phyloP scores from a whole-genome alignment of 257 asterid species.

The Prunella vulgaris region DNA sequence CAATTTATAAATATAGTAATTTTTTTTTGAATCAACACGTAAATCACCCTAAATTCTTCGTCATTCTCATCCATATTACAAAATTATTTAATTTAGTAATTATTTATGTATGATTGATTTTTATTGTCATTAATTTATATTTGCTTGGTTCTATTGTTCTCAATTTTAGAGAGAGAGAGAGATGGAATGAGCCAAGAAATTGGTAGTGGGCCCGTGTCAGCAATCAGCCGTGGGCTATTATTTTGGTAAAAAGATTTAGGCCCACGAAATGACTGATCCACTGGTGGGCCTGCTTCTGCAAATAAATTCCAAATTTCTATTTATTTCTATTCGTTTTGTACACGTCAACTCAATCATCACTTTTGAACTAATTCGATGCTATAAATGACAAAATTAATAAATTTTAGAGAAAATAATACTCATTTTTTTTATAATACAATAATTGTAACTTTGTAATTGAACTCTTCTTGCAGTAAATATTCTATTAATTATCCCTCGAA shows the following conservation, averaged over 20 bases:
- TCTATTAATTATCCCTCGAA: neutral
- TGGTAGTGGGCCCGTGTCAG: neutral
- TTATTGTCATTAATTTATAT: neutral
- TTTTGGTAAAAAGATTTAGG: neutral
- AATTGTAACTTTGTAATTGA: neutral
- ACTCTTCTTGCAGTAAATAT: neutral
- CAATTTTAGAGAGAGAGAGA: neutral
- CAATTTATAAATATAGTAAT: too few relatives aligned
- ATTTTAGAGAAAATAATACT: neutral
- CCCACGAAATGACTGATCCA: constrained; percentile 19
- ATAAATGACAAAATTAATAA: neutral
- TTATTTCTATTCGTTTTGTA: neutral
- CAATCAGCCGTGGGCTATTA: neutral
- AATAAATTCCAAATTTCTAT: neutral
- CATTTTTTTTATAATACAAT: neutral
- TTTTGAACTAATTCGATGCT: neutral
- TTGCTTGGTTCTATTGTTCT: neutral
- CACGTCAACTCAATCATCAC: constrained; percentile 20
- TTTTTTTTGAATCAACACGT: too few relatives aligned
- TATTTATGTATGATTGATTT: too few relatives aligned
- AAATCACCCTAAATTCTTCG: too few relatives aligned
- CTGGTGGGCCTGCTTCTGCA: constrained; percentile 15
- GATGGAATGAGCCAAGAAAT: neutral
- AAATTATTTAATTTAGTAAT: too few relatives aligned
- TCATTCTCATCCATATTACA: neutral